These are phyloP conservation scores for Punica granatum DNA, from an alignment of 345 rosid species.

Conservation along the genomic window DNA sequence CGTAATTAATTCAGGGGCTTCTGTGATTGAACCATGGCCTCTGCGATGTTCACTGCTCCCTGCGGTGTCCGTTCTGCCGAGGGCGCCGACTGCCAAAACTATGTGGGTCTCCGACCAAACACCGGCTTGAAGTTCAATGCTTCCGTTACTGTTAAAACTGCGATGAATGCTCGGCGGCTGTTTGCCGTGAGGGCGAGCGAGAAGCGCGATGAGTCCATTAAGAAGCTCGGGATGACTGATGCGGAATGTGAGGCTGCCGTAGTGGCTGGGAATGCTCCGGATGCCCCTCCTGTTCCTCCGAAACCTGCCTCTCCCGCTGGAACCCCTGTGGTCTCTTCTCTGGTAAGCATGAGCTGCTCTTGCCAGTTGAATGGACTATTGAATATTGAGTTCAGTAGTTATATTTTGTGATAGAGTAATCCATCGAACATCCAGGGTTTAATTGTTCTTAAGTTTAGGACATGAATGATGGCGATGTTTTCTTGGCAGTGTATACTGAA, in stretches of 20 bases:
- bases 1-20: not conserved
- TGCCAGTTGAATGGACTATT: not conserved
- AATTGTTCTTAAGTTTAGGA: not conserved
- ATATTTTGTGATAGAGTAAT: too few relatives aligned
- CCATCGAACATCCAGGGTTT: too few relatives aligned
- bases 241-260: conserved; percentile 91
- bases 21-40: conserved; percentile 9
- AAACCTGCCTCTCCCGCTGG: conserved; percentile 73
- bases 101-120: not conserved
- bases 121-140: not conserved
- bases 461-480: not conserved
- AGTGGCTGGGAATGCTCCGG: conserved; percentile 69
- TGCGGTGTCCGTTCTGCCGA: not conserved
- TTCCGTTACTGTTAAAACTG: not conserved
- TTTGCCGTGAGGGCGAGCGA: conserved; percentile 33
- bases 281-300: conserved; percentile 78
- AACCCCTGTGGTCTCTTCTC: conserved; percentile 59
- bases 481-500: not conserved
- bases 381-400: not conserved
- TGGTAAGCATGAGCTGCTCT: conserved; percentile 31
- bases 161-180: conserved; percentile 2
- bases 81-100: conserved; percentile 4
- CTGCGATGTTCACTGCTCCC: conserved; percentile 10
- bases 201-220: conserved; percentile 24
- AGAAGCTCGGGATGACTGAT: conserved; percentile 48